Base-by-base conservation (phyloP, 1,139 yeast genomes). In the Taiozyma sp. region DNA sequence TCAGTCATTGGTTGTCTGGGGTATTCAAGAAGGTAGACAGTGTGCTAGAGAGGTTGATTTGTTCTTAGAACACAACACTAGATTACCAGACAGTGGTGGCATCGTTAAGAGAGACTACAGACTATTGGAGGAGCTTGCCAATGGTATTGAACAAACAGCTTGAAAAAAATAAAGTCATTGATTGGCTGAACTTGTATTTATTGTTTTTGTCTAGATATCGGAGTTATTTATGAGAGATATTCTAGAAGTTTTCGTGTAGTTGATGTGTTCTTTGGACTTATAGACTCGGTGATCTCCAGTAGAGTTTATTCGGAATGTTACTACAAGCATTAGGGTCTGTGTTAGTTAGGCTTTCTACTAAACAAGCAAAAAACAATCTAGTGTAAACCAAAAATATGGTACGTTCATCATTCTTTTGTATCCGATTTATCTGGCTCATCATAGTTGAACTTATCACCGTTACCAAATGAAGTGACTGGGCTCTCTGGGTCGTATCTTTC, bases 1-100 rank as follows among this genome's bases (percentile, higher is more conserved):
- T 35, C 99, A 93, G 75, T 89, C 97, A 4, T 81, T 93, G 68
- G 95, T 93, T 68, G 99, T 93, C 52, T 93, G 99, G 98, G 99
- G 98, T 73, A 93, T 93, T 62, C 98, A 93, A 73, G 99, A 93
- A 74, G 99, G 99, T 61, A 84, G 98, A 75, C 97, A 93, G 72
- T 88, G 97, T 79, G 99, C 99, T 42, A 81, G 97, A 61, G 91
- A 88, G 63, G 95, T 93, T 55, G 99, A 93, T 66, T 70, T 75
- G 62, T 87, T 70, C 68, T 76, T 93, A 69, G 83, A 83, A 83
- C 90, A 93, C 35, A 71, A 79, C 55, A 79, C 96, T 37, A 79
- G 88, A 66, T 79, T 93, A 62, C 98, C 99, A 54, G 97, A 96
- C 45, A 88, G 87, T 64, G 99, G 99, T 50, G 85, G 96, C 42